Evolutionary conservation across 1,284 basidiomycete species (phyloP).

Genomic region (Cerrena zonata): DNA sequence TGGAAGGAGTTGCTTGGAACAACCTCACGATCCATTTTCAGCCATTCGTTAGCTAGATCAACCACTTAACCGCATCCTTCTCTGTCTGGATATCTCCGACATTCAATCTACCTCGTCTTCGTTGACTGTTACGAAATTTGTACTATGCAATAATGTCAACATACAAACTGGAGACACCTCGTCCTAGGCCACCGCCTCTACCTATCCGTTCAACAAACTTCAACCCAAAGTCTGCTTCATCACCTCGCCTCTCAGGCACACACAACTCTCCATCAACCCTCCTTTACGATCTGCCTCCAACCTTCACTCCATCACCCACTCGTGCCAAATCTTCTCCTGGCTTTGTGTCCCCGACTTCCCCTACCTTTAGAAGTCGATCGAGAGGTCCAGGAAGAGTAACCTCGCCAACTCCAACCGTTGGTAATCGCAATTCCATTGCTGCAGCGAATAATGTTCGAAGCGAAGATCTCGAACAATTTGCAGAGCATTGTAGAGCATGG

Average conservation of each 20-base stretch:
- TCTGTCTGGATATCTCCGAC: constrained; percentile 3
- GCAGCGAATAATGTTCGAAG: constrained; percentile 42
- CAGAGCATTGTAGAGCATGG: constrained; percentile 69
- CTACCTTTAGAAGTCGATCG: constrained; percentile 48
- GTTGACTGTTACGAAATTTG: not conserved
- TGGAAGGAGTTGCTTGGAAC: not conserved
- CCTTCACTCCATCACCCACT: constrained; percentile 46
- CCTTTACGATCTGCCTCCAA: constrained; percentile 71
- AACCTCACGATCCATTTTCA: not conserved
- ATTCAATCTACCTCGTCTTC: constrained; percentile 1
- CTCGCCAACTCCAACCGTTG: constrained; percentile 44
- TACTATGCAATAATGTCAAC: constrained; percentile 40
- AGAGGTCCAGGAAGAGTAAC: constrained; percentile 48
- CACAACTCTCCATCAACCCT: constrained; percentile 44
- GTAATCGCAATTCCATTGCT: constrained; percentile 61
- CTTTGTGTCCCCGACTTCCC: constrained; percentile 49
- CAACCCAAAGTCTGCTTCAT: constrained; percentile 39
- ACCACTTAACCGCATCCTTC: not conserved
- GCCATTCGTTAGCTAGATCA: not conserved
- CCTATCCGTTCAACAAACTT: constrained; percentile 52
- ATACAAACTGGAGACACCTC: constrained; percentile 60
- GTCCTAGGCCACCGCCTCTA: constrained; percentile 56
- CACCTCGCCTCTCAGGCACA: constrained; percentile 35
- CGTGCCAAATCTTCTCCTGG: constrained; percentile 37
- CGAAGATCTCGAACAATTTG: constrained; percentile 66